These are phyloP conservation scores for Mortierella sp. DNA, from an alignment of 371 early-diverging fungal species.

Conservation along the genomic window DNA sequence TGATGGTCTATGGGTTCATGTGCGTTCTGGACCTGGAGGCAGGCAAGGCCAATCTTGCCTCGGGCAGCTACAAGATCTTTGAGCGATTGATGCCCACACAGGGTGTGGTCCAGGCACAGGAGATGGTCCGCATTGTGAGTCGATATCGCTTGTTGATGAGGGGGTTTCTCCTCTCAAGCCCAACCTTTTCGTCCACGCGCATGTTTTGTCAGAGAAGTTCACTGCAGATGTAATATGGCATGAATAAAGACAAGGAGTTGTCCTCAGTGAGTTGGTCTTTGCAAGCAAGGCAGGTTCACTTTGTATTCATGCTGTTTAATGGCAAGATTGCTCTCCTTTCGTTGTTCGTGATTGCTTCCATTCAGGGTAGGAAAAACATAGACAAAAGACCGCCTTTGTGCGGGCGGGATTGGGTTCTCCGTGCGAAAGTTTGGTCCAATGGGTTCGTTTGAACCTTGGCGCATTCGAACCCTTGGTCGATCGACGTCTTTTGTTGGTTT, in stretches of 20 bases:
- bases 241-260: not conserved
- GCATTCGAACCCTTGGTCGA: not conserved
- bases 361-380: not conserved
- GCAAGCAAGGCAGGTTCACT: not conserved
- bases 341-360: not conserved
- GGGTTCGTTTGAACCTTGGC: not conserved
- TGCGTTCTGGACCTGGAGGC: constrained; percentile 51
- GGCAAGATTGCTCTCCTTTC: no score
- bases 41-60: constrained; percentile 40
- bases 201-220: constrained; percentile 15
- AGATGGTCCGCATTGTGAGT: constrained; percentile 44
- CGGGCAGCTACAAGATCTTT: constrained; percentile 43
- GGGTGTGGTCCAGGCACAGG: constrained; percentile 39
- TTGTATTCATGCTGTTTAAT: not conserved
- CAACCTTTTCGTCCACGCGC: constrained; percentile 23
- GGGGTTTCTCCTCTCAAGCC: constrained; percentile 27
- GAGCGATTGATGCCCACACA: constrained; percentile 49
- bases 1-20: constrained; percentile 54
- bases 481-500: not conserved
- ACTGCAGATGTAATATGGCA: not conserved
- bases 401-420: not conserved
- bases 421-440: constrained; percentile 1
- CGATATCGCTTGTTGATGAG: constrained; percentile 32
- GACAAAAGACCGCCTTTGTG: not conserved
- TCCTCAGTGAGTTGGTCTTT: not conserved